phyloP scores from a whole-genome alignment of 75 land plant genomes.

The Cunninghamia lanceolata region DNA sequence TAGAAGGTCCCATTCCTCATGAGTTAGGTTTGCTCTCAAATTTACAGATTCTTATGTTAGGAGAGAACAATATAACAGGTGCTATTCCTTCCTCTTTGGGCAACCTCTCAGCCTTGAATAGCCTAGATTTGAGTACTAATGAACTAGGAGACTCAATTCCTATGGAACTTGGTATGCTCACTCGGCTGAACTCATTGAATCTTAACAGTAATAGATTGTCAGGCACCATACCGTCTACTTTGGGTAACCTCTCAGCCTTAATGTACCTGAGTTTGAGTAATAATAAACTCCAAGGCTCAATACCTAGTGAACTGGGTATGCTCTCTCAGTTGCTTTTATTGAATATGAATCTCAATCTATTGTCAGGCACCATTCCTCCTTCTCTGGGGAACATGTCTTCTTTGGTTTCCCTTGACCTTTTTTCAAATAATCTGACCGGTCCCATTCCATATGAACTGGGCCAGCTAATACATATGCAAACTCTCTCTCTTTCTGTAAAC shows the following conservation, averaged over 20 bases:
- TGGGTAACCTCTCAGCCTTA: no score
- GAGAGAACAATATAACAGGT: not conserved
- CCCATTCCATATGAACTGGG: no score
- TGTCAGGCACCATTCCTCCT: no score
- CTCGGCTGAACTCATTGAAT: not conserved
- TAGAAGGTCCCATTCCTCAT: not conserved
- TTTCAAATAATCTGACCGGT: no score
- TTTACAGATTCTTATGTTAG: not conserved
- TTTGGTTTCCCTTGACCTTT: no score
- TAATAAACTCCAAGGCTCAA: no score
- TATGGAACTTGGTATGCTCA: conserved; percentile 10
- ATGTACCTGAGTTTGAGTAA: no score
- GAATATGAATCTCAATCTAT: no score
- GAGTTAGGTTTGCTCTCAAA: not conserved
- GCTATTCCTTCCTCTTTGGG: not conserved
- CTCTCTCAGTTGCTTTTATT: no score
- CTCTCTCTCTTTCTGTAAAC: conserved; percentile 11
- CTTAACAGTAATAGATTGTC: no score
- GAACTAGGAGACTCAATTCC: conserved; percentile 23
- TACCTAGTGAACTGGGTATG: conserved; percentile 10
- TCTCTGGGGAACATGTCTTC: no score
- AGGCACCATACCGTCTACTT: no score
- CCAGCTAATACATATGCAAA: not conserved
- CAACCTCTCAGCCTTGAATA: not conserved
- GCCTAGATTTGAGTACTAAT: conserved; percentile 8